Evolutionary conservation across 208 protist species (phyloP), one percentile per base, ranked within the genome.

Genomic region (Trypanosoma avium): DNA sequence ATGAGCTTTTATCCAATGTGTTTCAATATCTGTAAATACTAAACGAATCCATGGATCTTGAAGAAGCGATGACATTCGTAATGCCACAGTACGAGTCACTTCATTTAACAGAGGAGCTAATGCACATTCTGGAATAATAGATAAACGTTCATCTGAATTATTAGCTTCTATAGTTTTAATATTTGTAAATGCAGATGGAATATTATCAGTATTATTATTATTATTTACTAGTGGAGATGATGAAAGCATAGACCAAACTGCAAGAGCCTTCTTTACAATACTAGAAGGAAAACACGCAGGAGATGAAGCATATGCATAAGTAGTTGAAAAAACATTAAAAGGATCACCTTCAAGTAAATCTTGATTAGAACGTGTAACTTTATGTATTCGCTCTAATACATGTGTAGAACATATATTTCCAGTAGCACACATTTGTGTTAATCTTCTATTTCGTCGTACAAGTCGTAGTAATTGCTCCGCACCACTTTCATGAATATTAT

Each of bases 211-310:
- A 26, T n/a, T 29, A 4, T 29, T 9, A 13, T 17, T 4, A 30
- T 24, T 53, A 86, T 70, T 1, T 84, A 70, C 59, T 86, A 79
- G 9, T 78, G 90, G 75, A 5, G 75, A 54, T 19, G 73, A 72
- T 3, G 75, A 81, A 13, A 95, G 76, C 84, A 92, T 86, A 17
- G 84, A 75, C 87, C 90, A 95, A 55, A 90, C 77, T 15, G 58
- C 71, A 52, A 92, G 75, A 42, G 81, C 90, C 46, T 79, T 65
- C 63, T 79, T 78, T 48, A 81, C 52, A 42, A 82, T 74, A 42
- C 46, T 24, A n/a, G 59, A 36, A 1, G 84, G 79, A 45, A 95
- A 73, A n/a, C 75, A 67, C 19, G 50, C 53, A 8, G 81, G 70
- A 40, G 77, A 62, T 22, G 67, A 67, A 61, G 88, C 67, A 43